Base-by-base conservation (phyloP, 805 yeast species). In the Candida patagonica region DNA sequence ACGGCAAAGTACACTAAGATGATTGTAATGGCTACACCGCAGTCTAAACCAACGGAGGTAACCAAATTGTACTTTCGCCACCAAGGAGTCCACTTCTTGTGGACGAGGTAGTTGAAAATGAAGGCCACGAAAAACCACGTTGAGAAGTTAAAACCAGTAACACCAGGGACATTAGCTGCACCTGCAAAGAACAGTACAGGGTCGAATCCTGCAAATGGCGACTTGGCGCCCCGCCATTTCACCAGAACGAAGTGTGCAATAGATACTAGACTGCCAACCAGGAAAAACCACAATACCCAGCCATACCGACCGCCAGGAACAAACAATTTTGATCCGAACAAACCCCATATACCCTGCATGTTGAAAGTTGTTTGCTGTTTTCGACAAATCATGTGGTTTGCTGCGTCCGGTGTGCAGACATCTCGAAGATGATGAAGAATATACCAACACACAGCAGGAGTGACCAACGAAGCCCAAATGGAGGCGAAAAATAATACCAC, bases 331-430 rank as follows among this genome's bases (percentile, higher is more conserved):
- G 72, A 73, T 2, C 83, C 83, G 52, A 78, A 66, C 4, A 65
- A 52, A 45, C 80, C 79, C 77, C 78, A 74, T 39, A 69, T 52
- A 22, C 74, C 66, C 5, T 76, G 67, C 4, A 76, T 71, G 23
- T 67, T 57, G 54, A 61, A 71, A 58, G 68, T 70, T 16, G 67
- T 57, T n/a, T 53, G 50, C 19, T 59, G 61, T 41, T 52, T 57
- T 19, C 62, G 60, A 48, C 73, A 68, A 32, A 59, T 62, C 53
- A 74, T 73, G 43, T 36, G 29, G 13, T 38, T 30, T 37, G 46
- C 30, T 51, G 54, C 46, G 45, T 52, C 35, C 26, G 48, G 40
- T 43, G 53, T 26, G 52, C 59, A 48, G 44, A 62, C 38, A 41
- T 51, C 50, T 38, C 53, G 45, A 37, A 56, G 43, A 23, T 59